phyloP scores from a whole-genome alignment of 345 rosid genomes.

The Eucalyptus polybractea region DNA sequence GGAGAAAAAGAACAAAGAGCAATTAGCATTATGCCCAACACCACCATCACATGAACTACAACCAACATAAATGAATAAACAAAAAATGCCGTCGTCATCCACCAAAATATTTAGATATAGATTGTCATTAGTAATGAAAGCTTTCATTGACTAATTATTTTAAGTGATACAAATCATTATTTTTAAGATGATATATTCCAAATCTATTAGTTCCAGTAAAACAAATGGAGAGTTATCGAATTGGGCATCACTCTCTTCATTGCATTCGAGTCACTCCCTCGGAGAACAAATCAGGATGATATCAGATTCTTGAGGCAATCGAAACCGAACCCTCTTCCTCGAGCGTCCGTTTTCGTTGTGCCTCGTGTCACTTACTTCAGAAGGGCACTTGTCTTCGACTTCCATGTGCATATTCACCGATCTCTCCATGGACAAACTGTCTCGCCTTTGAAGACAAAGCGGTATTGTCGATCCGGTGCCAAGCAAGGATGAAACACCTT shows the following conservation, averaged over 20 bases:
- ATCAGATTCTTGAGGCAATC: neutral
- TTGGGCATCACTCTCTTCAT: neutral
- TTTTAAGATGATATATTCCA: no score
- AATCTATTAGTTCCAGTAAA: no score
- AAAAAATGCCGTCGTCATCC: rapidly evolving
- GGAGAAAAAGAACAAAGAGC: neutral
- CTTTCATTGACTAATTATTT: no score
- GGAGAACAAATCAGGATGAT: neutral
- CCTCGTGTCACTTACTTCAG: neutral
- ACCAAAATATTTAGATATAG: no score
- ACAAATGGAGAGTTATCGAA: neutral
- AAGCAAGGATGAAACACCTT: neutral
- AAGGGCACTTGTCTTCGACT: neutral
- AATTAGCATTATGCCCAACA: neutral
- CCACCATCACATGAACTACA: neutral
- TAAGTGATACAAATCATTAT: rapidly evolving
- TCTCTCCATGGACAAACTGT: neutral
- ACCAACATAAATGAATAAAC: neutral
- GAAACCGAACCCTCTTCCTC: neutral
- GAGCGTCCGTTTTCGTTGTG: neutral
- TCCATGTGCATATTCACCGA: neutral
- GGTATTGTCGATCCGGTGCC: neutral
- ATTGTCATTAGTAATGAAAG: no score
- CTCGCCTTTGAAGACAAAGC: neutral
- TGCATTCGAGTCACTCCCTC: neutral